These are phyloP conservation scores for Ogataea pilisensis DNA, from an alignment of 805 yeast genomes.

Conservation along the genomic window DNA sequence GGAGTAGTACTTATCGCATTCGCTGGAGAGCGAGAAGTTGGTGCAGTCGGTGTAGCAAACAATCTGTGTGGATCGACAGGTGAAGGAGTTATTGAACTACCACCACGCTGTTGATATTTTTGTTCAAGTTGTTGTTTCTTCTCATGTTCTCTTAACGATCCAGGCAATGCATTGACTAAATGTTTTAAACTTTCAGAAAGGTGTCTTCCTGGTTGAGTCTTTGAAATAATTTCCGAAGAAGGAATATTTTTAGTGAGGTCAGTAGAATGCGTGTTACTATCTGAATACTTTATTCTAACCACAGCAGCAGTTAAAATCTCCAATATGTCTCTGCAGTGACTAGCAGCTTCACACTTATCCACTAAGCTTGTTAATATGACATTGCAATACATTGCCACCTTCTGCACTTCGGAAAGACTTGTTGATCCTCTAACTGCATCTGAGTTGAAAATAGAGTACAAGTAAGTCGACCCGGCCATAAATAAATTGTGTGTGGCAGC, in stretches of 20 bases:
- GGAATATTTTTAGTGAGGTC: slow-evolving; percentile 25
- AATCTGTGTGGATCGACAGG: background rate
- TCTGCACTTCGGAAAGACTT: slow-evolving; percentile 47
- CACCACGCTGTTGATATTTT: background rate
- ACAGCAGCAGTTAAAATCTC: slow-evolving; percentile 72
- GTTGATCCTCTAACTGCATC: slow-evolving; percentile 45
- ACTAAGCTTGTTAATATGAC: slow-evolving; percentile 55
- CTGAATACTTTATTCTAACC: slow-evolving; percentile 50
- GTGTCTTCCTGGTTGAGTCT: slow-evolving; percentile 33
- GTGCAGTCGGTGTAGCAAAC: background rate
- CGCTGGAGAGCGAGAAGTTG: background rate
- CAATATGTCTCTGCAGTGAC: slow-evolving; percentile 64
- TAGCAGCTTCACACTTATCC: slow-evolving; percentile 77
- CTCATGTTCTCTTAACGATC: slow-evolving; percentile 14
- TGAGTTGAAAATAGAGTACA: slow-evolving; percentile 72
- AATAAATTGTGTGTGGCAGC: slow-evolving; percentile 86
- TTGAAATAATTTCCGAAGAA: slow-evolving; percentile 25
- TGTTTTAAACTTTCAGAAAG: slow-evolving; percentile 36
- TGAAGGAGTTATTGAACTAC: background rate
- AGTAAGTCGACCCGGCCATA: slow-evolving; percentile 83
- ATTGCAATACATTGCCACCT: slow-evolving; percentile 44
- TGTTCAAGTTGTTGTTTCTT: background rate
- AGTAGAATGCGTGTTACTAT: slow-evolving; percentile 24
- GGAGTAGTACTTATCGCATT: background rate
- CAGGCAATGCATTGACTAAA: slow-evolving; percentile 35